Conservation (phyloP, 140 eudicot genomes). For the Eryngium alpinum region DNA sequence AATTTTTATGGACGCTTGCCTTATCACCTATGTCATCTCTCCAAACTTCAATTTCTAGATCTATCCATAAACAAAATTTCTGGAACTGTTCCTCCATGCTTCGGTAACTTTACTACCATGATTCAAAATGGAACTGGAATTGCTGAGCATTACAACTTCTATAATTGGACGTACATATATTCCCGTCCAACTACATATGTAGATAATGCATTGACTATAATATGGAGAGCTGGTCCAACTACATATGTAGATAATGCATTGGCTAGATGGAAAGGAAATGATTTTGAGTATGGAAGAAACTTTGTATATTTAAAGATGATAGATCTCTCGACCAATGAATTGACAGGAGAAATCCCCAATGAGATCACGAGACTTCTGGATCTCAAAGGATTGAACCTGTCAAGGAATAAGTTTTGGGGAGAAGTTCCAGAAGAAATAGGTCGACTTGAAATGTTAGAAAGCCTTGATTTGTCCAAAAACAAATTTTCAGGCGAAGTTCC, state of each 20-base stretch:
- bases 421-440: neutral
- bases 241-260: neutral
- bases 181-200: neutral
- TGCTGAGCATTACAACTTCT: too few species aligned
- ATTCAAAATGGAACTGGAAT: neutral
- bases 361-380: neutral
- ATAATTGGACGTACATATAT: too few species aligned
- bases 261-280: too few species aligned
- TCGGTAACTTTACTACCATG: constrained; percentile 5
- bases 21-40: neutral
- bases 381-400: neutral
- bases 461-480: neutral
- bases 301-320: too few species aligned
- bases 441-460: neutral
- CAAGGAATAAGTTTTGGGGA: too few species aligned
- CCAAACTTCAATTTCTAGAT: constrained; percentile 13
- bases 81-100: constrained; percentile 14
- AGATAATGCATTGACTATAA: neutral
- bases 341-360: neutral
- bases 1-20: constrained; percentile 12
- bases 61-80: constrained; percentile 19
- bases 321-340: too few species aligned
- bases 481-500: too few species aligned
- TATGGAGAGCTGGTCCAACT: neutral
- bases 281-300: too few species aligned